These are phyloP conservation scores for Kuraishia hungarica DNA, from an alignment of 805 yeast species.

Conservation along the genomic window DNA sequence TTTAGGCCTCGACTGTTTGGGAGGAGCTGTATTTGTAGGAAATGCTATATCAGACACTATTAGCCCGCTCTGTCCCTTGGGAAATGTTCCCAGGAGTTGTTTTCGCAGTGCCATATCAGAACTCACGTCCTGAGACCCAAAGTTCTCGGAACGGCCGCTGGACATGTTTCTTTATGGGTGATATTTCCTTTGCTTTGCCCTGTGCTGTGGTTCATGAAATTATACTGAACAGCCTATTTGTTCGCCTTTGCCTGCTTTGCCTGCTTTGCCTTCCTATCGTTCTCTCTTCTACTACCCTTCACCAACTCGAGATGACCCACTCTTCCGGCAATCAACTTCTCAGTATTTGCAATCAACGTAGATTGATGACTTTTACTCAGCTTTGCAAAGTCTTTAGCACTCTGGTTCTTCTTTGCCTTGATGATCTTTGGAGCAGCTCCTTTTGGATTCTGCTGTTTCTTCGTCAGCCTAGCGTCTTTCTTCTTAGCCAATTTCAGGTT, in stretches of 20 bases:
- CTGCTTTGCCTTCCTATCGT: conserved; percentile 53
- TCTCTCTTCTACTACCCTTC: conserved; percentile 81
- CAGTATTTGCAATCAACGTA: conserved; percentile 56
- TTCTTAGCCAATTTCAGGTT: conserved; percentile 49
- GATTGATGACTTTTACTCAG: conserved; percentile 50
- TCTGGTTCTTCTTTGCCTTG: conserved; percentile 55
- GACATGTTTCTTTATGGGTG: not conserved
- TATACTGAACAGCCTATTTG: too few relatives aligned
- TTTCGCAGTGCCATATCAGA: not conserved
- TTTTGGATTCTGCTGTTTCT: conserved; percentile 55
- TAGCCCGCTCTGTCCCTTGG: not conserved
- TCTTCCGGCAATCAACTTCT: conserved; percentile 75
- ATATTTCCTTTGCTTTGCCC: not conserved
- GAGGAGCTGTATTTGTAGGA: not conserved
- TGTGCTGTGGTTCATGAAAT: not conserved
- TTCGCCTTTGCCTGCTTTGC: not conserved
- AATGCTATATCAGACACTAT: not conserved
- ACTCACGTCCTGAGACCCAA: not conserved
- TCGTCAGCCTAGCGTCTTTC: conserved; percentile 47
- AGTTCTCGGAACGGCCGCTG: not conserved
- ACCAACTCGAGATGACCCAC: conserved; percentile 91
- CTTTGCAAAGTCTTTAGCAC: conserved; percentile 35
- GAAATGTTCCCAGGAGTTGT: not conserved
- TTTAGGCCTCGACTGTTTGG: not conserved
- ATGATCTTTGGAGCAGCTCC: conserved; percentile 68